phyloP scores from a whole-genome alignment of 106 monocot genomes.

The Dendrobium huoshanense region DNA sequence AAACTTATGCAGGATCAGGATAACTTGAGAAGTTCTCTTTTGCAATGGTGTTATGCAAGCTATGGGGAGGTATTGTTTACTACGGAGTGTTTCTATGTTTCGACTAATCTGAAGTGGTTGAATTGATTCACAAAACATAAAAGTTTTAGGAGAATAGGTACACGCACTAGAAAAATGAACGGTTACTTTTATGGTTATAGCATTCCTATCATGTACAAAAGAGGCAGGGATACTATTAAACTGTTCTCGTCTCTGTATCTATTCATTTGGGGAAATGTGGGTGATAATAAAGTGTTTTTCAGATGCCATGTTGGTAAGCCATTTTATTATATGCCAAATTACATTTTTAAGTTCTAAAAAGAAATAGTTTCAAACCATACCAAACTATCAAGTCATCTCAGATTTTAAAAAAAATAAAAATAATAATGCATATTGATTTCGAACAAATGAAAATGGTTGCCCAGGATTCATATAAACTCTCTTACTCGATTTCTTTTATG shows the following conservation, averaged over 20 bases:
- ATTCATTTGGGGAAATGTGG: not conserved
- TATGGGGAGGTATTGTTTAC: slow-evolving; percentile 71
- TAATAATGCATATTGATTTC: not conserved
- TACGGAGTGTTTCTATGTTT: not conserved
- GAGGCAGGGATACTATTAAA: not conserved
- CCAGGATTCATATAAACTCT: not conserved
- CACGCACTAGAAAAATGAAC: not conserved
- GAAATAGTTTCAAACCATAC: not conserved
- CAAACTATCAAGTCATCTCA: not conserved
- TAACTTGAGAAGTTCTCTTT: slow-evolving; percentile 63
- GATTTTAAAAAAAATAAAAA: not conserved
- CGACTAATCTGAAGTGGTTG: not conserved
- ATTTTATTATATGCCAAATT: not conserved
- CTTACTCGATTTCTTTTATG: not conserved
- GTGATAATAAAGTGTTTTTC: not conserved
- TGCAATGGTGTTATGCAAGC: slow-evolving; percentile 96
- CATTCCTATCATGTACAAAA: not conserved
- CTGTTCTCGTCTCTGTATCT: not conserved
- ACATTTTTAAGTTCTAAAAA: not conserved
- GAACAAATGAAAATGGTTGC: not conserved
- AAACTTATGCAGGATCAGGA: slow-evolving; percentile 84
- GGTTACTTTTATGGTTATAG: not conserved
- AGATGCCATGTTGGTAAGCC: not conserved
- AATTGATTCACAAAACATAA: not conserved
- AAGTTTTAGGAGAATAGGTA: not conserved